A percentile compares a stretch with the other conserved stretches of the same genome.
These are phyloP conservation scores for Coffea canephora DNA, from an alignment of 257 asterid genomes.

Conservation along the genomic window DNA sequence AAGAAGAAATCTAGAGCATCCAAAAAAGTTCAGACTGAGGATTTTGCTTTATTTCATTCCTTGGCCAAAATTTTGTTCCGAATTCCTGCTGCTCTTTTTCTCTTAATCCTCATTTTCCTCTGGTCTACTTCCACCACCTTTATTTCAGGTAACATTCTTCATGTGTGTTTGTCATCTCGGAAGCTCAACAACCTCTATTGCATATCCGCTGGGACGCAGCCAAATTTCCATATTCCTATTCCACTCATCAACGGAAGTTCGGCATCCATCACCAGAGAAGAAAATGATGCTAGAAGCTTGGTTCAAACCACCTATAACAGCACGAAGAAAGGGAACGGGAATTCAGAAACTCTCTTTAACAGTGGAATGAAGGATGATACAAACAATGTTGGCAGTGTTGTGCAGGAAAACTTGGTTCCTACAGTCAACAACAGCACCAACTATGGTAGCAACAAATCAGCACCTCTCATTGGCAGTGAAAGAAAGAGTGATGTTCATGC, in stretches of 20 bases:
- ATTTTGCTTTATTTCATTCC: constrained; percentile 21
- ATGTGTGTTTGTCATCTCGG: constrained; percentile 54
- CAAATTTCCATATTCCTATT: constrained; percentile 36
- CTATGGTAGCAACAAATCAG: background rate
- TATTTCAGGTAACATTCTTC: constrained; percentile 49
- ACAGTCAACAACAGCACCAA: background rate
- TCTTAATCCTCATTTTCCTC: constrained; percentile 45
- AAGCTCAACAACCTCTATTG: constrained; percentile 60
- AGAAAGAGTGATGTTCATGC: background rate
- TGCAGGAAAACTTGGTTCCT: constrained; percentile 2
- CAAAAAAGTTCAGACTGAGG: constrained; percentile 26
- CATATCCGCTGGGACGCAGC: constrained; percentile 62
- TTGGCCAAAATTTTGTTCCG: constrained; percentile 33
- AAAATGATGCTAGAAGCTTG: background rate
- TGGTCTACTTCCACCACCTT: constrained; percentile 61
- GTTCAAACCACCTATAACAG: background rate
- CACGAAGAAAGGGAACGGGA: background rate
- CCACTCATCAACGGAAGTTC: constrained; percentile 25
- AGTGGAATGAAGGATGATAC: background rate
- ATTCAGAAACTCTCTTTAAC: background rate
- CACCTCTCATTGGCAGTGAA: background rate
- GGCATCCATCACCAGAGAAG: background rate
- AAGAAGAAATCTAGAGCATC: constrained; percentile 42
- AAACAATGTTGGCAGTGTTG: background rate
- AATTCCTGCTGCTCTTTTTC: constrained; percentile 36